Evolutionary conservation across 192 early-diverging fungal genomes (phyloP), one percentile per base, ranked within the genome.

Genomic region (Thoreauomyces humboldtii): DNA sequence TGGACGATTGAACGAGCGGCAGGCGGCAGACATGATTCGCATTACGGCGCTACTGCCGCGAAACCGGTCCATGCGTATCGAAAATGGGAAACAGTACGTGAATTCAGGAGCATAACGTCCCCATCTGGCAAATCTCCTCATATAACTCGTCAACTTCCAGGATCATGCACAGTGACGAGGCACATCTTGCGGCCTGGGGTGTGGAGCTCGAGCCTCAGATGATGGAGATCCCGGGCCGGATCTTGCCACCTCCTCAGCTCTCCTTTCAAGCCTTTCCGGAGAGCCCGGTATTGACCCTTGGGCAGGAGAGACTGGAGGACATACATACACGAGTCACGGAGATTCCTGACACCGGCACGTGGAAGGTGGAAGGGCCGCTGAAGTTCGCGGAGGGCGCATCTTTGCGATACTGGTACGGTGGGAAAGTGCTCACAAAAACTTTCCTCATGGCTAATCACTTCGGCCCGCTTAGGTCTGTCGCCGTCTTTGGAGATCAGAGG

Each of bases 11-110:
- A 86, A 91, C 60, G 90, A 94, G 45, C 74, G 72, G 31, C 80
- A 93, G 77, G 94, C 93, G 0, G 88, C 91, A 0, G 92, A 97
- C 59, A 95, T 97, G 93, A 92, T 97, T 55, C 88, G 82, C 29
- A 90, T 91, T 63, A 92, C 92, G 0, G 90, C 41, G 76, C 91
- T 33, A 70, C 93, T 19, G 85, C 84, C 7, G 64, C 87, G 0
- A 91, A 92, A 6, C 86, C 72, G n/a, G 79, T 94, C 67, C 71
- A 66, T 2, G 91, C 77, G 70, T 72, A 81, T 60, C 73, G 73
- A 6, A 71, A 70, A 33, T 75, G 76, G 15, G 72, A 82, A 41
- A 76, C 77, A 46, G 76, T 80, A 43, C 61, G 66, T 31, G 4
- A 46, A 6, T 6, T n/a, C n/a, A n/a, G n/a, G n/a, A n/a, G n/a